Conservation (phyloP, 345 rosid species). For the Populus simonii region DNA sequence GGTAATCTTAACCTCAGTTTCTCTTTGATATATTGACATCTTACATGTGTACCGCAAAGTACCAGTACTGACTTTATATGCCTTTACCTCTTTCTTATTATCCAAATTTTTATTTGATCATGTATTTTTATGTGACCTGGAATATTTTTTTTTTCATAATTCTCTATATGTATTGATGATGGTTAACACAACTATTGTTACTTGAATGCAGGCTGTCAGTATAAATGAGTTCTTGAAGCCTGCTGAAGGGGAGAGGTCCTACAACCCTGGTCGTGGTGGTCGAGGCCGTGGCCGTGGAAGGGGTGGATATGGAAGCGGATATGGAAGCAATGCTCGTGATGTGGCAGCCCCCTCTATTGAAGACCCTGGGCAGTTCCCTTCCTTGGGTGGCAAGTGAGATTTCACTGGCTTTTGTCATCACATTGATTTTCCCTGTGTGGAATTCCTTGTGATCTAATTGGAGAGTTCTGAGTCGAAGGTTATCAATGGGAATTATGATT, state of each 20-base stretch:
- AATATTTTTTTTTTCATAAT: too few species aligned
- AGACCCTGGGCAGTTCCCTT: constrained; percentile 85
- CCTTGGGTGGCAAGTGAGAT: constrained; percentile 84
- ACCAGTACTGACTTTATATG: neutral
- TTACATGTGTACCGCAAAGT: neutral
- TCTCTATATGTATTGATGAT: neutral
- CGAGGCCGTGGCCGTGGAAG: constrained; percentile 74
- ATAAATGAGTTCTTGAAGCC: constrained; percentile 97
- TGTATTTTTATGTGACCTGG: neutral
- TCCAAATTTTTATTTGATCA: neutral
- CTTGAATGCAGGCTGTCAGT: constrained; percentile 60
- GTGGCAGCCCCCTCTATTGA: constrained; percentile 64
- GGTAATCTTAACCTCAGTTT: neutral
- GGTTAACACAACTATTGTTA: neutral
- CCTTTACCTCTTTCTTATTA: neutral
- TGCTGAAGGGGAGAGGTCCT: constrained; percentile 70
- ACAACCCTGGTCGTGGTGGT: constrained; percentile 61
- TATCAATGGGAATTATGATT: constrained; percentile 28
- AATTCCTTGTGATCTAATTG: constrained; percentile 20
- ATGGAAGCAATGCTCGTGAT: constrained; percentile 25
- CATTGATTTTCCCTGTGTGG: constrained; percentile 12
- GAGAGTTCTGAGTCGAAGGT: constrained; percentile 13
- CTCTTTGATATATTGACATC: neutral
- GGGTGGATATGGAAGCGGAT: constrained; percentile 56
- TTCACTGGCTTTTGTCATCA: neutral